Evolutionary conservation across 78 protist genomes (phyloP), one percentile per base, ranked within the genome.

Genomic region (Dictyostelium purpureum): DNA sequence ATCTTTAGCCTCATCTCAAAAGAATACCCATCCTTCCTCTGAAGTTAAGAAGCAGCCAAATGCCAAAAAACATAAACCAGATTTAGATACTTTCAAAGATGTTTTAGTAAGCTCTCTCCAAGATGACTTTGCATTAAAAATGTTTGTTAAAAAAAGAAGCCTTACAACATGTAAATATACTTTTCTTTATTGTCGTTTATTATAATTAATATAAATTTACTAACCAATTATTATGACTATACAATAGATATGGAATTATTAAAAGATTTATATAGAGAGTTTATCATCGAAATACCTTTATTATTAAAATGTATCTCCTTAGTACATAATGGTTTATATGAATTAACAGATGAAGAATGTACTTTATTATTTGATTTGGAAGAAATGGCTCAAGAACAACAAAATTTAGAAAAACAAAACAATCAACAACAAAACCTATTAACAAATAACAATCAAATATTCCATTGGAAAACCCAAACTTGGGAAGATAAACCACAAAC

Each of bases 181-280:
- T 18, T 74, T 49, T 51, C 3, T 16, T 71, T 71, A 5, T 10
- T 43, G 10, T 43, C 2, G 4, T 70, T 24, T 78, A 12, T 19
- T 43, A 49, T 16, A 45, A 28, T n/a, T 26, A 43, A 11, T 47
- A 65, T 16, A 67, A 18, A 1, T 2, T 38, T 66, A 14, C 9
- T 19, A 57, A 57, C 5, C 9, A 18, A 19, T 18, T n/a, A n/a
- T n/a, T n/a, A n/a, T n/a, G n/a, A n/a, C n/a, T n/a, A n/a, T n/a
- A 40, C 6, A 40, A 26, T 24, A 79, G 87, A 79, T 66, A 69
- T 83, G 66, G 90, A 83, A 24, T 49, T 83, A 57, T 71, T 83
- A 71, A 83, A 83, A 71, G 90, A 83, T 71, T 71, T 83, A 40
- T 83, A 83, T 19, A 83, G 80, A 83, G 90, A 83, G 11, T 83